These are phyloP conservation scores for Diaporthe capsici DNA, from an alignment of 2,329 filamentous ascomycete genomes.

Conservation along the genomic window DNA sequence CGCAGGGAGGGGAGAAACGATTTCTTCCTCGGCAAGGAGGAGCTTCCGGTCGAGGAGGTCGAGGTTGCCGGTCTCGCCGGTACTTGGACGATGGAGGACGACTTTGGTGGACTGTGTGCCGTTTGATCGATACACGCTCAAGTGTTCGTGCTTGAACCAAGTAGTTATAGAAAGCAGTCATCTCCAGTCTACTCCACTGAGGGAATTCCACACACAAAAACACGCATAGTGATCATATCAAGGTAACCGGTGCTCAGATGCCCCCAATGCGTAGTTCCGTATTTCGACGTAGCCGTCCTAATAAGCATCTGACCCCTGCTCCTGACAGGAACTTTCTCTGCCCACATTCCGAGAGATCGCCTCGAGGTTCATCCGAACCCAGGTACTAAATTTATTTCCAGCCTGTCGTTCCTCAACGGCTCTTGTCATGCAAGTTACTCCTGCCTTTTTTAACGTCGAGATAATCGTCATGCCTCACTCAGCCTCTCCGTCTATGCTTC, in stretches of 20 bases:
- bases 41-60: slow-evolving; percentile 63
- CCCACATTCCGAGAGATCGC: background rate
- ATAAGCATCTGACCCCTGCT: background rate
- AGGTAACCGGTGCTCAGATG: background rate
- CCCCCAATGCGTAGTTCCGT: background rate
- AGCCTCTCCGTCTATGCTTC: background rate
- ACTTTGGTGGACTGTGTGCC: slow-evolving; percentile 74
- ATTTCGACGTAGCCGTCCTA: no score
- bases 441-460: no score
- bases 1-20: slow-evolving; percentile 66
- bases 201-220: fast-evolving
- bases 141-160: background rate
- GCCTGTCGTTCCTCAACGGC: background rate
- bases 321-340: background rate
- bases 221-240: background rate
- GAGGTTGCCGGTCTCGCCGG: slow-evolving; percentile 80
- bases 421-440: no score
- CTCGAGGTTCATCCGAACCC: background rate
- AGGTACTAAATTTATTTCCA: background rate
- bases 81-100: slow-evolving; percentile 90
- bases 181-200: background rate
- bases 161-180: background rate
- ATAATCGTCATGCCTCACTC: background rate
- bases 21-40: slow-evolving; percentile 70
- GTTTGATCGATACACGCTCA: slow-evolving; percentile 53